Evolutionary conservation across 306 rosid genomes (phyloP), one percentile per base, ranked within the genome.

Genomic region (Rosa persica): DNA sequence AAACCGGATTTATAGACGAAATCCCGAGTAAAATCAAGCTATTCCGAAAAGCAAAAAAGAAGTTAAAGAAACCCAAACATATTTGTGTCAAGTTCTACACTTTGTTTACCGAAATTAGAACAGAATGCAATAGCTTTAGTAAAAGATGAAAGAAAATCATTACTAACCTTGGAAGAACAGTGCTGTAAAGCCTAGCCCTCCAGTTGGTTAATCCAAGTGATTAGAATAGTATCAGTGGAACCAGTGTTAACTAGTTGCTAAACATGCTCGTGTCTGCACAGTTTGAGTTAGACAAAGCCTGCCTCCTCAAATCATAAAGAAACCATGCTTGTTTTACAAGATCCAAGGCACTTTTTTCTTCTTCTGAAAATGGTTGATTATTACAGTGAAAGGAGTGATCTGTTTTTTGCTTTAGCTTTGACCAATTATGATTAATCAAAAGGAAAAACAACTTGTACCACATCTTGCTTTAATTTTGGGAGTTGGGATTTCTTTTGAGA

Each of bases 311-410:
- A 75, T 44, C 1, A 30, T 44, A 75, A 61, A 75, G 25, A 75
- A 61, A 61, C 34, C 9, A 44, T 61, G 65, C 78, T 75, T 61
- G 60, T 61, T 10, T 58, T 17, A 75, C 78, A 75, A 61, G 78
- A 75, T 75, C 71, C 78, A 75, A 61, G 51, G 70, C 12, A 27
- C 71, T 11, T 58, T 40, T 46, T 43, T 12, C 49, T n/a, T 30
- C n/a, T 48, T 15, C 68, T 5, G 7, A 62, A 62, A 62, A 13
- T 15, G 12, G 60, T 44, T 61, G 71, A 75, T 75, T 61, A 44
- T 2, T 39, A 75, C 78, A 75, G 71, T 75, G 70, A 75, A 75
- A 61, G 70, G n/a, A 43, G 1, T 75, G 27, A 19, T 5, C 22
- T 62, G 58, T 27, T 75, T 75, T 20, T 46, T 60, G 12, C 70